Percentiles rank a stretch among this genome's conserved stretches.
phyloP scores from a whole-genome alignment of 768 basidiomycete genomes.

The Gymnopilus junonius region DNA sequence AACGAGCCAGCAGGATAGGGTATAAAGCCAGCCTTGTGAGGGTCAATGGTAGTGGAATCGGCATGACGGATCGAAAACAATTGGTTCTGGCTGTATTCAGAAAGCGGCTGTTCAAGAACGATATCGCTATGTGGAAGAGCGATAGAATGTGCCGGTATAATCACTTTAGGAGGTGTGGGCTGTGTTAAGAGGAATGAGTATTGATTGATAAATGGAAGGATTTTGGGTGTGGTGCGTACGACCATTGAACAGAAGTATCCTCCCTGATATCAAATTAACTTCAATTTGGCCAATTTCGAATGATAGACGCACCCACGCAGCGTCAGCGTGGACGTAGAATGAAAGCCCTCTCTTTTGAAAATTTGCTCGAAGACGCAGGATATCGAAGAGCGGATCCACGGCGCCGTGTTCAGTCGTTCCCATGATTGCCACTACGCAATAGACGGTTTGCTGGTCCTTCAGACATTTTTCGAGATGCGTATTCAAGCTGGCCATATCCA shows the following conservation, averaged over 20 bases:
- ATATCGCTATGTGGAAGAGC: neutral
- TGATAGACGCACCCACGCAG: neutral
- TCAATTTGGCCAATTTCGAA: neutral
- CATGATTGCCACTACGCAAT: constrained; percentile 46
- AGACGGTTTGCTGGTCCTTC: constrained; percentile 32
- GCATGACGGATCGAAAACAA: constrained; percentile 29
- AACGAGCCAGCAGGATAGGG: constrained; percentile 45
- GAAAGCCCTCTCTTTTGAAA: constrained; percentile 16
- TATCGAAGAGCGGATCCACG: constrained; percentile 43
- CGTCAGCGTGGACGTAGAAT: constrained; percentile 16
- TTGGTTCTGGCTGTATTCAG: constrained; percentile 29
- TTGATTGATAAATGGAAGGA: neutral
- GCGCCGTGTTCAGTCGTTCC: constrained; percentile 50
- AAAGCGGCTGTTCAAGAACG: neutral
- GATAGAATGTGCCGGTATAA: neutral
- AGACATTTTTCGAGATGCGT: constrained; percentile 33
- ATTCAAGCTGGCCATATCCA: constrained; percentile 32
- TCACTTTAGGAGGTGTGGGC: neutral
- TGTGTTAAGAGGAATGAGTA: neutral
- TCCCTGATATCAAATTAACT: constrained; percentile 36
- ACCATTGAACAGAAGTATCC: constrained; percentile 40
- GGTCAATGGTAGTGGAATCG: constrained; percentile 44
- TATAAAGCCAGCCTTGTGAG: constrained; percentile 49
- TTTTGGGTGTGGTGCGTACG: neutral
- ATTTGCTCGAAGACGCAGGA: constrained; percentile 37